phyloP scores from a whole-genome alignment of 2,329 filamentous ascomycete genomes.

The Monosporascus cannonballus region DNA sequence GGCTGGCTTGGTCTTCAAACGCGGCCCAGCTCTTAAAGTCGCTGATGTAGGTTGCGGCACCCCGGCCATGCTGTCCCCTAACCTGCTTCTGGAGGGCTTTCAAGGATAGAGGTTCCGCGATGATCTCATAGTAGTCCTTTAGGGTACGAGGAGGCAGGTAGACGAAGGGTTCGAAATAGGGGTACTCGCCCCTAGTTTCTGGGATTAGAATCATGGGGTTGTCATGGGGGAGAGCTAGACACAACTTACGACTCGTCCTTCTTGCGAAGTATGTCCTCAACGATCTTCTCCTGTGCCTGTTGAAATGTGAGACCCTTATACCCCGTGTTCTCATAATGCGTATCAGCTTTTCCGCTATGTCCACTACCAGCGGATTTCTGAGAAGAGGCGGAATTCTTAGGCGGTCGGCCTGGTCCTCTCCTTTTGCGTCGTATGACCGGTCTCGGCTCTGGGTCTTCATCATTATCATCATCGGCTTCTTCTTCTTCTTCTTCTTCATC shows the following conservation, averaged over 20 bases:
- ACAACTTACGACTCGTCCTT: constrained; percentile 56
- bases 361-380: constrained; percentile 24
- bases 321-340: constrained; percentile 48
- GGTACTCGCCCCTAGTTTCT: constrained; percentile 57
- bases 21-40: constrained; percentile 78
- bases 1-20: constrained; percentile 72
- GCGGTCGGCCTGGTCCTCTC: constrained; percentile 27
- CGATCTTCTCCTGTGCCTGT: constrained; percentile 78
- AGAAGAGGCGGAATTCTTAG: constrained; percentile 27
- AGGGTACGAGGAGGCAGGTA: constrained; percentile 69
- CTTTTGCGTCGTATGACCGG: constrained; percentile 9
- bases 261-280: constrained; percentile 67
- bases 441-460: constrained; percentile 13
- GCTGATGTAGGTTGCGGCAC: constrained; percentile 53
- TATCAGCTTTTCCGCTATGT: constrained; percentile 38
- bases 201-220: constrained; percentile 8
- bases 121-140: constrained; percentile 82
- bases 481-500: constrained; percentile 13
- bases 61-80: constrained; percentile 64
- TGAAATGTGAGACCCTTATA: constrained; percentile 75
- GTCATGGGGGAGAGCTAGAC: neutral
- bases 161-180: constrained; percentile 67
- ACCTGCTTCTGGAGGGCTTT: constrained; percentile 72
- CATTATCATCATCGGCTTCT: constrained; percentile 5
- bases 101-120: constrained; percentile 74